Conservation (phyloP, 176 grass and related monocot genomes). For the Avena sativa region DNA sequence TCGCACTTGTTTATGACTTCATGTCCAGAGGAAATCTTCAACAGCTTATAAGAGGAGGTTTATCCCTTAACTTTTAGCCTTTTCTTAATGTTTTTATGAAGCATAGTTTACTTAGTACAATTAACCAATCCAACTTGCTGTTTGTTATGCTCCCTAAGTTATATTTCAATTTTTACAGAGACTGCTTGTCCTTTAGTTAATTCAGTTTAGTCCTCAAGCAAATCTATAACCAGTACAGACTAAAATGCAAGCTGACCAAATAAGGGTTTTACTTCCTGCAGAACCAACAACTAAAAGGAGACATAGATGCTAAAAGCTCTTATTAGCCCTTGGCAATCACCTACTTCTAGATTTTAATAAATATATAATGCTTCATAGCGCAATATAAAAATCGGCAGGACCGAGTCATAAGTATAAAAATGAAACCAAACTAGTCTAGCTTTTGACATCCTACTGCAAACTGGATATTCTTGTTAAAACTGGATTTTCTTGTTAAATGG, state of each 20-base stretch:
- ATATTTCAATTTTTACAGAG: background rate
- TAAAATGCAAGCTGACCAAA: background rate
- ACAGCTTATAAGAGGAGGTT: conserved; percentile 46
- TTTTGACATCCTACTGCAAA: background rate
- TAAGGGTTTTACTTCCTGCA: background rate
- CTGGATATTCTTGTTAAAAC: background rate
- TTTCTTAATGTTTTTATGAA: background rate
- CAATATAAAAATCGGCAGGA: background rate
- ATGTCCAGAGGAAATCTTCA: conserved; percentile 58
- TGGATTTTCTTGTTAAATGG: background rate
- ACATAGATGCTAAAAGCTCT: background rate
- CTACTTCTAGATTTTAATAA: background rate
- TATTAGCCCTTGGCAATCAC: background rate
- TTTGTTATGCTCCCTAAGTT: background rate
- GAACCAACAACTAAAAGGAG: background rate
- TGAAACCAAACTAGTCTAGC: background rate
- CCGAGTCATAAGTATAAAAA: background rate
- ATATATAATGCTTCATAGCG: background rate
- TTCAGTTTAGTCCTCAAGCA: background rate
- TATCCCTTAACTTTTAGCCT: background rate
- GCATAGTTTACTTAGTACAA: background rate
- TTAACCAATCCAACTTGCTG: background rate
- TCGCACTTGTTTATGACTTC: conserved; percentile 48
- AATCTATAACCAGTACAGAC: background rate
- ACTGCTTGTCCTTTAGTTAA: background rate